Evolutionary conservation across 805 yeast species (phyloP), one percentile per base, ranked within the genome.

Genomic region (Myxozyma sirexii): DNA sequence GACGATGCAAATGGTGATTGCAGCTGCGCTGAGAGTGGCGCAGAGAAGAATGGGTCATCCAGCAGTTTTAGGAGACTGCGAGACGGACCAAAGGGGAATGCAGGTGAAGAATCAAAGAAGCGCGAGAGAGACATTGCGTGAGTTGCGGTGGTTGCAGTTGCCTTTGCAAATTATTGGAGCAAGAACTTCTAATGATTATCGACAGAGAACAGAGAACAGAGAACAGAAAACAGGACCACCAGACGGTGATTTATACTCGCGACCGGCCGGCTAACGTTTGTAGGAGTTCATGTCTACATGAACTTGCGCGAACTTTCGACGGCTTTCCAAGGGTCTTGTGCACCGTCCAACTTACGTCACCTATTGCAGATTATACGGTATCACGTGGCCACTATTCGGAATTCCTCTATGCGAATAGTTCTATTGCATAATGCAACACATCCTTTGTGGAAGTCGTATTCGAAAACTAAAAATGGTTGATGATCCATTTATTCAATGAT

Each of bases 121-220:
- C 63, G 37, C 43, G 62, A 43, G 35, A 61, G 63, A 15, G 65
- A 61, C 65, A 61, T 61, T 26, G 19, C 23, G 29, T 31, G 13
- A 45, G 26, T 35, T 52, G 37, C 10, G 10, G 33, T 10, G 10
- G 33, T 7, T 7, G 10, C 33, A 7, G 33, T 29, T 29, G 33
- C 10, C n/a, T n/a, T n/a, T n/a, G n/a, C n/a, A n/a, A 10, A 29
- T 7, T 7, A 10, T 10, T 7, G 33, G 10, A 7, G 10, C 10
- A 29, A 29, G 44, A 21, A 1, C 15, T 23, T 19, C 12, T 38
- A 10, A 29, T 15, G 49, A 41, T 43, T 19, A 29, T 41, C 8
- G 26, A 35, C 43, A 48, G 23, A 48, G 53, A 48, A 48, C 42
- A 48, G 52, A 24, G 31, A 39, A 24, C 42, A 35, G 43, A 37